phyloP scores from a whole-genome alignment of 495 filamentous ascomycete species.

The Aspergillus steynii region DNA sequence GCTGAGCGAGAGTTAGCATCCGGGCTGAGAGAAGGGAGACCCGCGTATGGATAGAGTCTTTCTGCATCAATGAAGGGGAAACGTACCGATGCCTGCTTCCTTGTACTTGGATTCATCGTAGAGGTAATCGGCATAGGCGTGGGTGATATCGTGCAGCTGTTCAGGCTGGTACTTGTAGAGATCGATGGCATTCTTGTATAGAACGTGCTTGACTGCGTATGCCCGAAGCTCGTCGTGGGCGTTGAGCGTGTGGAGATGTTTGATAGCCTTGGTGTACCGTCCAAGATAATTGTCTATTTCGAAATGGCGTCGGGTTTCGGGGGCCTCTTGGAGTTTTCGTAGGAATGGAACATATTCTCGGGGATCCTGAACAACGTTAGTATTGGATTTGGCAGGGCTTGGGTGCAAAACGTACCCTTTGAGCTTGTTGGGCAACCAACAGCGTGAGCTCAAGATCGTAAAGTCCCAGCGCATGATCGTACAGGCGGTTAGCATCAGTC shows the following conservation, averaged over 20 bases:
- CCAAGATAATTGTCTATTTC: constrained; percentile 86
- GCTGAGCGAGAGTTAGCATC: constrained; percentile 43
- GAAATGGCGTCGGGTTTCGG: constrained; percentile 67
- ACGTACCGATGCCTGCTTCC: constrained; percentile 73
- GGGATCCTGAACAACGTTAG: constrained; percentile 59
- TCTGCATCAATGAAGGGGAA: neutral
- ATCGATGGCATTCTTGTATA: constrained; percentile 75
- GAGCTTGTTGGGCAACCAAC: constrained; percentile 90
- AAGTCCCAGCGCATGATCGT: constrained; percentile 83
- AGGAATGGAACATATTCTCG: constrained; percentile 95
- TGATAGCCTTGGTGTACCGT: constrained; percentile 72
- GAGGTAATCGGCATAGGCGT: constrained; percentile 77
- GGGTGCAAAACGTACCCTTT: constrained; percentile 55
- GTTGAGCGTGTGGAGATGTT: constrained; percentile 65
- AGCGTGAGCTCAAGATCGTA: constrained; percentile 90
- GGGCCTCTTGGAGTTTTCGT: constrained; percentile 75
- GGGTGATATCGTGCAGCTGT: constrained; percentile 61
- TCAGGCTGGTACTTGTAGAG: constrained; percentile 80
- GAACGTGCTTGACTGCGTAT: constrained; percentile 75
- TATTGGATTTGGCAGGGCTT: neutral
- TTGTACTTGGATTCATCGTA: constrained; percentile 70
- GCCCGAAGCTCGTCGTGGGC: constrained; percentile 71
- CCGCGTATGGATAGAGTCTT: neutral
- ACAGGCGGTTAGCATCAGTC: constrained; percentile 89
- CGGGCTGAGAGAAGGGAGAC: neutral